Evolutionary conservation across 2,329 filamentous ascomycete genomes (phyloP), one percentile per base, ranked within the genome.

Genomic region (Clarireedia hainanense): DNA sequence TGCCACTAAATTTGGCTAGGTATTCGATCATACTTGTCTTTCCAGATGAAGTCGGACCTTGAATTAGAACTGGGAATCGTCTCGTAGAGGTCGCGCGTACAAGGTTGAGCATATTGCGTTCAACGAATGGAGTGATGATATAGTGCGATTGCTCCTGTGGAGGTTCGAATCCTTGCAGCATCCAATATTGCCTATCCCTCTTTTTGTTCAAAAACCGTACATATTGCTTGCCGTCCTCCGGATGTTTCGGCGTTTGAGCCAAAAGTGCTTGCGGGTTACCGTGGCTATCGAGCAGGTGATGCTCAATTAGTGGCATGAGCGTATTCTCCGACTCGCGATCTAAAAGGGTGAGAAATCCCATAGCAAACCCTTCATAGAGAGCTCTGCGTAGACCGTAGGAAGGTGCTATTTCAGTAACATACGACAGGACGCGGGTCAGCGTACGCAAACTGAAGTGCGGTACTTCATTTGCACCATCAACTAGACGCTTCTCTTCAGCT

Each of bases 21-120:
- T 96, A 96, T 71, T 97, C 92, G 43, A 99, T 95, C 94, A 99
- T 99, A 71, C 92, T 97, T 0, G 94, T 99, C 73, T 99, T 99
- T 61, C 94, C 94, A 12, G 92, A 89, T 5, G 95, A 99, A 0
- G 94, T 99, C 12, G 95, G 94, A 3, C 94, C 94, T 71, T 99
- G 94, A 20, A 99, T 88, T 9, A 99, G 78, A 49, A 99, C 89
- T 0, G 94, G 95, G 69, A 96, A 99, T 49, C 88, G 83, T 37
- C 91, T 78, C 4, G 92, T 99, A 0, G 92, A 97, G 15, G 91
- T 91, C 3, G 94, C 95, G 66, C 95, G 82, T 10, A 97, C 92
- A 27, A 99, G 74, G 65, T 99, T 99, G 63, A 96, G 83, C 61
- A 99, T 78, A 62, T 99, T 99, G 51, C 89, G 85, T 71, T 95